phyloP scores from a whole-genome alignment of 495 filamentous ascomycete genomes.

The Tuber magnatum region DNA sequence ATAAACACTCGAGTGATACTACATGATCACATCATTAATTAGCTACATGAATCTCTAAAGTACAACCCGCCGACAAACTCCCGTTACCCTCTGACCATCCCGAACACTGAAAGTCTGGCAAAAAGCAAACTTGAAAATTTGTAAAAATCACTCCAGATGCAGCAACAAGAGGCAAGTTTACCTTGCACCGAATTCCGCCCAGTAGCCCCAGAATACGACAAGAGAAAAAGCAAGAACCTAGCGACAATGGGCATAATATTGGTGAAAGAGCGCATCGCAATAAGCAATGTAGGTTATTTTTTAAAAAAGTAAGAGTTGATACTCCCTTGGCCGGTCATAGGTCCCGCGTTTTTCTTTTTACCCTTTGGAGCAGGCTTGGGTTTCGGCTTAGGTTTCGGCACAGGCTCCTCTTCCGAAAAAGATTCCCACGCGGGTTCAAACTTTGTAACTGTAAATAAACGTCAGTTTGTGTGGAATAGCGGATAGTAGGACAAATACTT shows the following conservation, averaged over 20 bases:
- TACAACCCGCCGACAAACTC: neutral
- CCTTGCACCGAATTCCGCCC: neutral
- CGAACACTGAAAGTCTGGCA: neutral
- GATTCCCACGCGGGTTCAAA: conserved; percentile 89
- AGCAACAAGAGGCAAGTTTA: neutral
- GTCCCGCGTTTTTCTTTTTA: conserved; percentile 62
- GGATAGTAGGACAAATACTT: conserved; percentile 35
- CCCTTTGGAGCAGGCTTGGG: conserved; percentile 50
- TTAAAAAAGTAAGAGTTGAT: conserved; percentile 95
- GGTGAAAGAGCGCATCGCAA: neutral
- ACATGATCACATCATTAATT: neutral
- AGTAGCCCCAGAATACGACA: neutral
- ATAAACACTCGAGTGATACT: neutral
- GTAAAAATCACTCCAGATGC: neutral
- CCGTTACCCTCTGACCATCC: neutral
- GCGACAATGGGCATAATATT: neutral
- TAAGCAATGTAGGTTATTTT: conserved; percentile 48
- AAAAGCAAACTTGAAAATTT: neutral
- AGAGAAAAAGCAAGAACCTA: neutral
- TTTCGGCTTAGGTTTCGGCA: conserved; percentile 53
- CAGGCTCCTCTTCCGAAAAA: conserved; percentile 86
- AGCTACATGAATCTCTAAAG: neutral
- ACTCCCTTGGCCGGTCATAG: conserved; percentile 67
- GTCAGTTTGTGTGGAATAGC: conserved; percentile 20
- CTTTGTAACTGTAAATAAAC: conserved; percentile 62